A percentile compares a stretch with the other conserved stretches of the same genome.
phyloP scores from a whole-genome alignment of 1,139 yeast species.

The Scheffersomyces insectosa region DNA sequence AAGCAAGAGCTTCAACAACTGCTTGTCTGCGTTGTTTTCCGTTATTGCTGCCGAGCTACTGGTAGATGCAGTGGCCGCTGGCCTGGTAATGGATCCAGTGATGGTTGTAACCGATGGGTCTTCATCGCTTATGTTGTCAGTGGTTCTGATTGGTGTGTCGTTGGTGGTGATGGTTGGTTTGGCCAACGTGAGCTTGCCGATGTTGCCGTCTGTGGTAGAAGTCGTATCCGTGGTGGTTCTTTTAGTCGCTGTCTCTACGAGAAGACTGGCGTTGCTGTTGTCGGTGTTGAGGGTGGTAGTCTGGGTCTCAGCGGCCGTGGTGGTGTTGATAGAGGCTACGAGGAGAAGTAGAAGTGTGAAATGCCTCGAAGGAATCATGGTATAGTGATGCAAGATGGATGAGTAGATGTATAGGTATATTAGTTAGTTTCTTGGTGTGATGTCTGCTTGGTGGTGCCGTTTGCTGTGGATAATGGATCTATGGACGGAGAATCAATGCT shows the following conservation, averaged over 20 bases:
- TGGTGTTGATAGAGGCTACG: background rate
- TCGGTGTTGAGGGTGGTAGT: background rate
- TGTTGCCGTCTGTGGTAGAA: background rate
- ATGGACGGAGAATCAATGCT: no score
- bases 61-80: no score
- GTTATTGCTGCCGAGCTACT: slow-evolving; percentile 1
- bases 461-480: no score
- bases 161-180: background rate
- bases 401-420: no score
- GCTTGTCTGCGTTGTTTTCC: slow-evolving; percentile 17
- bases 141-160: background rate
- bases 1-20: slow-evolving; percentile 21
- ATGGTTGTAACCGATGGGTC: no score
- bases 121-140: background rate
- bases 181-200: background rate
- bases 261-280: background rate
- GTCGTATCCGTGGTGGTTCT: background rate
- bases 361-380: no score
- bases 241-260: background rate
- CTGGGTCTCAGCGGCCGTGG: background rate
- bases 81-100: no score
- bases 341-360: no score
- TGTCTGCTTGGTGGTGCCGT: no score
- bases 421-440: no score
- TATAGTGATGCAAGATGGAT: no score